These are phyloP conservation scores for Durusdinium trenchii DNA, from an alignment of 73 alveolate genomes.

Conservation along the genomic window DNA sequence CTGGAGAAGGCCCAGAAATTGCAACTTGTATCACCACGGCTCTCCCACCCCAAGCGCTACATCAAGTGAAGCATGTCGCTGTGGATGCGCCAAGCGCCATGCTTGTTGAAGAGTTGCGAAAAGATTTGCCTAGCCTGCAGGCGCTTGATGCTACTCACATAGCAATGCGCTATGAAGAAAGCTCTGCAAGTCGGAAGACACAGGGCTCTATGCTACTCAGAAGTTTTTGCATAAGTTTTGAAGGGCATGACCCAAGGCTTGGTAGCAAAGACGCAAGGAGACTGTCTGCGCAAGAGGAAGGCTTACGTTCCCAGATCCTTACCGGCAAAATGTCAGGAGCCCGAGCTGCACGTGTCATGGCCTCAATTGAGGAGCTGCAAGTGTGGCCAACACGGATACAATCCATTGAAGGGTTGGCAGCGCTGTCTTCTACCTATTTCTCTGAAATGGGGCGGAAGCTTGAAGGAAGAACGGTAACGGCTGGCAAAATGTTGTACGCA, in stretches of 20 bases:
- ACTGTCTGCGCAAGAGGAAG: not conserved
- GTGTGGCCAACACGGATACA: conserved; percentile 25
- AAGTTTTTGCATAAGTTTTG: not conserved
- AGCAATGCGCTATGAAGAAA: conserved; percentile 10
- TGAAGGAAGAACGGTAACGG: not conserved
- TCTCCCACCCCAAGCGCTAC: not conserved
- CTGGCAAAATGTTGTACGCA: not conserved
- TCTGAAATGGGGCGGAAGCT: not conserved
- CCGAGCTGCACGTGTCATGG: not conserved
- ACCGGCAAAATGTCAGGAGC: not conserved
- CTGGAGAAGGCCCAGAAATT: not conserved
- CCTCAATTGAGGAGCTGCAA: not conserved
- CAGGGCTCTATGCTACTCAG: not conserved
- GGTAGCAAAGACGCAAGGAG: not conserved
- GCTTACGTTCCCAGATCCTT: not conserved
- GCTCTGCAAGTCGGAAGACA: not conserved
- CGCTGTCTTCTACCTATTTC: not conserved
- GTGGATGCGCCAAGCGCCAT: not conserved
- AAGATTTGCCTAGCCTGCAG: not conserved
- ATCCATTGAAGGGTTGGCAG: not conserved
- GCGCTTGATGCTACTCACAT: not conserved
- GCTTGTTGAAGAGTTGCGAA: not conserved
- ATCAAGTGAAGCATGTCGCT: not conserved
- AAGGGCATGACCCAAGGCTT: not conserved
- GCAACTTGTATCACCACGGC: not conserved